phyloP scores from a whole-genome alignment of 441 rosid genomes.

The Sinapis alba region DNA sequence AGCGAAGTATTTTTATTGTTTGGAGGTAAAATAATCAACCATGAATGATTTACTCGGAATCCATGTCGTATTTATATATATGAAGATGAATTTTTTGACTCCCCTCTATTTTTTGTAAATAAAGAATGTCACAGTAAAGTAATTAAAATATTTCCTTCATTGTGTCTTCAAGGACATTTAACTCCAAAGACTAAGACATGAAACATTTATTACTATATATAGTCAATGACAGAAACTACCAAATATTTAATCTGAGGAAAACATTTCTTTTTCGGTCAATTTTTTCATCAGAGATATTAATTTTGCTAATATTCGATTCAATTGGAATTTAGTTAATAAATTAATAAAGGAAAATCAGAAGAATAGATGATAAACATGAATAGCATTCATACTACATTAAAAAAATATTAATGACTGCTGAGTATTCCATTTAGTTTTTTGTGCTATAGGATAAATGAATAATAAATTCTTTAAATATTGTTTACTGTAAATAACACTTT shows the following conservation, averaged over 20 bases:
- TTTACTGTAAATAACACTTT: too few relatives aligned
- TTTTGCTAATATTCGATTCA: background rate
- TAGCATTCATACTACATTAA: background rate
- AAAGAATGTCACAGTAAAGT: background rate
- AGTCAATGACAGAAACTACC: constrained; percentile 1
- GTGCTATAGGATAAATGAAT: background rate
- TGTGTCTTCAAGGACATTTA: background rate
- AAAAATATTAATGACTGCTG: background rate
- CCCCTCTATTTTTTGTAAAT: background rate
- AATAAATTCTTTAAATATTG: too few relatives aligned
- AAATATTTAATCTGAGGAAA: background rate
- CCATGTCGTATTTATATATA: background rate
- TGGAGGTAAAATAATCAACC: background rate
- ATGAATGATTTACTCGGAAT: background rate
- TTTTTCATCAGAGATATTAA: background rate
- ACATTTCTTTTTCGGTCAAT: background rate
- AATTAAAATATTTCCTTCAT: background rate
- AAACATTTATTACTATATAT: background rate
- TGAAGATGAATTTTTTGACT: background rate
- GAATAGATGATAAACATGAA: background rate
- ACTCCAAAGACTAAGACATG: background rate
- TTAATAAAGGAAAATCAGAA: background rate
- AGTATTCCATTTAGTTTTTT: background rate
- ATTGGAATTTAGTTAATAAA: background rate
- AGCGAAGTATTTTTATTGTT: background rate